These are phyloP conservation scores for Xylaria acuta DNA, from an alignment of 495 filamentous ascomycete genomes.

Conservation along the genomic window DNA sequence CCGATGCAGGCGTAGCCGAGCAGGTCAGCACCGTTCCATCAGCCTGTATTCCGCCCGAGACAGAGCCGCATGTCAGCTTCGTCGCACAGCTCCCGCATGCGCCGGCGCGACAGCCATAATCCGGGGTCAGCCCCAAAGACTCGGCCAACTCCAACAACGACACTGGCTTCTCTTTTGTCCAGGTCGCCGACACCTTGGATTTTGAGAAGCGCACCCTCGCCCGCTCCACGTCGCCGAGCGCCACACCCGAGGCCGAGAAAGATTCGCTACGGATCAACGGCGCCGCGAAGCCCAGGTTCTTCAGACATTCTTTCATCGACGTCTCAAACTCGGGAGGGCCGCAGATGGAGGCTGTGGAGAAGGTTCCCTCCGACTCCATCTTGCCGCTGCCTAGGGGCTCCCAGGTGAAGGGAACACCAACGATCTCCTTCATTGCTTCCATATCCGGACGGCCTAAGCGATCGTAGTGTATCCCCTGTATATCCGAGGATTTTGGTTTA, in stretches of 20 bases:
- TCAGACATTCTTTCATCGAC: slow-evolving; percentile 7
- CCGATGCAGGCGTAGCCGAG: slow-evolving; percentile 18
- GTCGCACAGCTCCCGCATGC: slow-evolving; percentile 24
- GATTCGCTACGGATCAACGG: slow-evolving; percentile 23
- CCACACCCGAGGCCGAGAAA: slow-evolving; percentile 20
- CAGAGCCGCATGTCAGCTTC: slow-evolving; percentile 26
- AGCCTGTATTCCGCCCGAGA: slow-evolving; percentile 22
- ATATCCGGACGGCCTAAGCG: slow-evolving; percentile 18
- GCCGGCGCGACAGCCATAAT: slow-evolving; percentile 24
- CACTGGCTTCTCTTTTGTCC: slow-evolving; percentile 18
- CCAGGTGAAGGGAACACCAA: slow-evolving; percentile 15
- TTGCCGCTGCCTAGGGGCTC: slow-evolving; percentile 16
- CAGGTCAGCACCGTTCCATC: slow-evolving; percentile 27
- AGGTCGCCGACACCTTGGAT: slow-evolving; percentile 16
- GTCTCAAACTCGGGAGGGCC: slow-evolving; percentile 15
- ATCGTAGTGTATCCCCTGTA: slow-evolving; percentile 19
- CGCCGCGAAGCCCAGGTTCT: not conserved
- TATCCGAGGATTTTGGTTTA: slow-evolving; percentile 10
- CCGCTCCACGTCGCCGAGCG: slow-evolving; percentile 18
- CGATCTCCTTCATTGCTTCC: slow-evolving; percentile 10
- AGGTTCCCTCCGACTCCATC: slow-evolving; percentile 17
- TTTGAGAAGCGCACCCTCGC: slow-evolving; percentile 22
- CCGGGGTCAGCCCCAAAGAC: slow-evolving; percentile 21
- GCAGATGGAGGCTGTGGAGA: slow-evolving; percentile 18
- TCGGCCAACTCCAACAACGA: slow-evolving; percentile 22